These are phyloP conservation scores for Pythium coloratum DNA, from an alignment of 352 stramenopile species.

Conservation along the genomic window DNA sequence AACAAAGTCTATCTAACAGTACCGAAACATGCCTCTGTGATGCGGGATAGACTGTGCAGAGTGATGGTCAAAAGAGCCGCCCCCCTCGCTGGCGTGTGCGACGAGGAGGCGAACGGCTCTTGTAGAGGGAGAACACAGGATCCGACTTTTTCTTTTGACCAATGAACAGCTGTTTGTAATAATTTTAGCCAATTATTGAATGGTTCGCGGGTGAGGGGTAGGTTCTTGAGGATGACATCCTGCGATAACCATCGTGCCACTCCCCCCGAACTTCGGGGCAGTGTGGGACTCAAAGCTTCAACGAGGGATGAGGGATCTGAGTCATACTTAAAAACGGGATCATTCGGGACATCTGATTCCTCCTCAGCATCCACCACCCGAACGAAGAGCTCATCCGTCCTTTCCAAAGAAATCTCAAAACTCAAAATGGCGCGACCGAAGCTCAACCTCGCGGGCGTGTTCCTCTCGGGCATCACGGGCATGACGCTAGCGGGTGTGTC, in stretches of 20 bases:
- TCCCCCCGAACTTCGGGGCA: background rate
- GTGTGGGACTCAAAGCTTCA: background rate
- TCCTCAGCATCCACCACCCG: constrained; percentile 6
- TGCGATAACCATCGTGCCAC: background rate
- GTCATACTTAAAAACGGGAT: constrained; percentile 9
- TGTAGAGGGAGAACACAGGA: constrained; percentile 16
- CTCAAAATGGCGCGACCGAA: constrained; percentile 23
- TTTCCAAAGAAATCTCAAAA: background rate
- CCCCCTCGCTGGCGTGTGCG: constrained; percentile 15
- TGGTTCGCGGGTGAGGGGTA: background rate
- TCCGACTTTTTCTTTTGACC: constrained; percentile 3
- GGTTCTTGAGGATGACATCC: constrained; percentile 12
- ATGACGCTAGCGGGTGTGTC: constrained; percentile 84
- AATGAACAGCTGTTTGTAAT: background rate
- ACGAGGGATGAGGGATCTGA: background rate
- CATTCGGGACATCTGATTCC: constrained; percentile 17
- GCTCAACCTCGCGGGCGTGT: constrained; percentile 54
- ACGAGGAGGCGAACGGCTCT: constrained; percentile 24
- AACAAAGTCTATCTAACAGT: background rate
- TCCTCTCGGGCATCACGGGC: constrained; percentile 74
- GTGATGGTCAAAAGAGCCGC: constrained; percentile 16
- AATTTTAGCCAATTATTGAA: constrained; percentile 12
- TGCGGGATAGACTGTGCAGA: constrained; percentile 12
- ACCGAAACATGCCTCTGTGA: background rate
- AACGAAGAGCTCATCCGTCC: background rate